Percentiles rank a stretch among this genome's conserved stretches.
Evolutionary conservation across 2,329 filamentous ascomycete genomes (phyloP).

Genomic region (Ascochyta viciae-villosae): DNA sequence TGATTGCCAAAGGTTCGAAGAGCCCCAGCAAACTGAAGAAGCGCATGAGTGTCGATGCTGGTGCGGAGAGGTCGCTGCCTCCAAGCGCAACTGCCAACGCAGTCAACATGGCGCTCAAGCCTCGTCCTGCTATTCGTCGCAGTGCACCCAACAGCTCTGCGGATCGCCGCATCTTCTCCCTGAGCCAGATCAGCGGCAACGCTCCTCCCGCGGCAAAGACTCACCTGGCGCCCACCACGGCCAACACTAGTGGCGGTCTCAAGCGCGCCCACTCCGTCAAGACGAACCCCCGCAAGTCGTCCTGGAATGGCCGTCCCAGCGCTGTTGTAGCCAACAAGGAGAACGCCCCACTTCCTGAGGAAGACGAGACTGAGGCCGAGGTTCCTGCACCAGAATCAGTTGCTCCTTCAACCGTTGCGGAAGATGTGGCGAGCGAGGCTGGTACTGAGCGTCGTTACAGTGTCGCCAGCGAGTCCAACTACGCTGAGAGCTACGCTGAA

Average conservation of each 20-base stretch:
- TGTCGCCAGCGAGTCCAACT: conserved; percentile 40
- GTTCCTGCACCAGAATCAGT: conserved; percentile 18
- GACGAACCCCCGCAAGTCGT: conserved; percentile 46
- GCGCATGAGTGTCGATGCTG: conserved; percentile 43
- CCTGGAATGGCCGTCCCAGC: conserved; percentile 46
- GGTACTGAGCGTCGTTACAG: conserved; percentile 52
- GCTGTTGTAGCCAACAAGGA: conserved; percentile 53
- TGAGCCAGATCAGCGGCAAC: conserved; percentile 88
- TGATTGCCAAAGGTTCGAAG: conserved; percentile 71
- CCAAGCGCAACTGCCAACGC: conserved; percentile 47
- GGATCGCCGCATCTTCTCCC: conserved; percentile 80
- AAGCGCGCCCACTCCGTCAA: conserved; percentile 53
- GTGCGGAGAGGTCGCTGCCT: conserved; percentile 40
- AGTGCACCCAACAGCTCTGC: conserved; percentile 49
- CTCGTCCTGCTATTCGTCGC: conserved; percentile 51
- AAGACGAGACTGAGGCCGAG: conserved; percentile 49
- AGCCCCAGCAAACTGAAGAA: conserved; percentile 46
- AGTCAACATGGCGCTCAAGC: conserved; percentile 58
- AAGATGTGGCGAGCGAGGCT: conserved; percentile 44
- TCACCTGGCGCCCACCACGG: conserved; percentile 37
- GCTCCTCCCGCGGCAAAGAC: conserved; percentile 58
- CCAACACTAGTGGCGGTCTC: conserved; percentile 59
- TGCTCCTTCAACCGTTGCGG: conserved; percentile 36
- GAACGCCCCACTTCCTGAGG: conserved; percentile 55
- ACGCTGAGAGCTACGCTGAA: conserved; percentile 43